Evolutionary conservation across 176 grass and related monocot genomes (phyloP).

Genomic region (Oryza meridionalis): DNA sequence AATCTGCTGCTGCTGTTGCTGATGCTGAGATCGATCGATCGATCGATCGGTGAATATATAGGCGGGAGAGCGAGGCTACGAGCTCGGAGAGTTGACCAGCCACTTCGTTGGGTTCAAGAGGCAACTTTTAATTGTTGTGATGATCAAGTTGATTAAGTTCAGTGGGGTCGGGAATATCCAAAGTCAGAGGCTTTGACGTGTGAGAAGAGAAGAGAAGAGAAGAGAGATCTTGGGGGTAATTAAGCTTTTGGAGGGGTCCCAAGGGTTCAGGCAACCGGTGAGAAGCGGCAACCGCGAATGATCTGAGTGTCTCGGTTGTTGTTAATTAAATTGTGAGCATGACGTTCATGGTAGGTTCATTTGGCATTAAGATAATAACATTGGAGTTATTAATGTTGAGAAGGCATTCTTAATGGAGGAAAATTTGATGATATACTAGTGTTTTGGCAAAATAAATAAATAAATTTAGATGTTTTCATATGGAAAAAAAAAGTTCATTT

Average conservation of each 20-base stretch:
- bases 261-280: slow-evolving; percentile 5
- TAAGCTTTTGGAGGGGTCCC: neutral
- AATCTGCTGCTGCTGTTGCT: neutral
- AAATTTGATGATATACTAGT: no score
- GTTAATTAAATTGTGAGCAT: neutral
- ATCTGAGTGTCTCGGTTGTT: neutral
- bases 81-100: slow-evolving; percentile 1
- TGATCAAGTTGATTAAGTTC: neutral
- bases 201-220: neutral
- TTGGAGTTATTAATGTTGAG: neutral
- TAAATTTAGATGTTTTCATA: no score
- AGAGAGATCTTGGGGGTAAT: neutral
- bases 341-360: neutral
- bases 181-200: slow-evolving; percentile 20
- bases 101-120: slow-evolving; percentile 4
- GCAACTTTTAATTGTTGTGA: neutral
- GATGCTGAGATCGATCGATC: neutral
- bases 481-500: no score
- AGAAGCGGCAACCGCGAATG: slow-evolving; percentile 28
- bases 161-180: neutral
- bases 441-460: no score
- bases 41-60: slow-evolving; percentile 19
- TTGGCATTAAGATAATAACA: neutral
- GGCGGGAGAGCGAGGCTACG: neutral
- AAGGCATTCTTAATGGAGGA: no score